Evolutionary conservation across 2,329 filamentous ascomycete species (phyloP).

Genomic region (Epichloe glyceriae): DNA sequence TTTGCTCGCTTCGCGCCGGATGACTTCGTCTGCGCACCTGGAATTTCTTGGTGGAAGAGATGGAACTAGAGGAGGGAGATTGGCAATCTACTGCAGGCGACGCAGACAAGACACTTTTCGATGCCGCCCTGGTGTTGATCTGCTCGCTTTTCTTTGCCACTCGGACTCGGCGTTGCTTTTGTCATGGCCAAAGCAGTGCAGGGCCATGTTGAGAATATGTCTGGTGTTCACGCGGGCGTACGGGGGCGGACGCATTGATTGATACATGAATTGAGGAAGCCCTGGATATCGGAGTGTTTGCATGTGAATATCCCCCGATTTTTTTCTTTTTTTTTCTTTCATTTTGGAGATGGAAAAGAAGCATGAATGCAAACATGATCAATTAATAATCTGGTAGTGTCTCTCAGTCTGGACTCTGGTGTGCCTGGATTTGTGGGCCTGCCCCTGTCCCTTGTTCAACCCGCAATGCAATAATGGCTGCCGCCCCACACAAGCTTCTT

Average conservation of each 20-base stretch:
- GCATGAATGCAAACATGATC: neutral
- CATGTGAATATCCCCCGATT: conserved; percentile 3
- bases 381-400: too few relatives aligned
- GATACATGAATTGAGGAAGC: neutral
- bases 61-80: neutral
- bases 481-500: neutral
- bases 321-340: neutral
- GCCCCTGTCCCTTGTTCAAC: too few relatives aligned
- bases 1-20: conserved; percentile 8
- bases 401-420: neutral
- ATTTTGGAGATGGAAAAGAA: conserved; percentile 5
- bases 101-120: neutral
- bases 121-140: neutral
- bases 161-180: neutral
- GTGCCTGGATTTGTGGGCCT: too few relatives aligned
- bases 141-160: neutral
- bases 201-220: conserved; percentile 11
- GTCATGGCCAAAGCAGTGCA: neutral
- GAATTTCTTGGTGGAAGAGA: conserved; percentile 9
- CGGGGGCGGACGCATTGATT: neutral
- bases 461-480: too few relatives aligned
- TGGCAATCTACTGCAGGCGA: neutral
- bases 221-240: conserved; percentile 10
- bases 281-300: conserved; percentile 8
- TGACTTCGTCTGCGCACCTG: conserved; percentile 3